Conservation (phyloP, 169 alveolate genomes). For the Pseudocohnilembus persalinus region DNA sequence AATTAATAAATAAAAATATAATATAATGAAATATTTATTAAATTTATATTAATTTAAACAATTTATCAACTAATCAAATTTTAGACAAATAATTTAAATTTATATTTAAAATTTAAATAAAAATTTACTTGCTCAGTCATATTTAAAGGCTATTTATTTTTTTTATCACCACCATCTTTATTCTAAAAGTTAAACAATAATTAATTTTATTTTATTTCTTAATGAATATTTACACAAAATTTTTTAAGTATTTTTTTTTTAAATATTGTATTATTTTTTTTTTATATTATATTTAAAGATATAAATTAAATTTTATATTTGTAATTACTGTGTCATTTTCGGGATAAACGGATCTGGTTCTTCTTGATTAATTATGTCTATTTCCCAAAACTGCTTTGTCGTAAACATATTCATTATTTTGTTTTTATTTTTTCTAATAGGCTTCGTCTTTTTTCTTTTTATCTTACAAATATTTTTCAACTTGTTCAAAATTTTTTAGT, state of each 20-base stretch:
- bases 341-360: slow-evolving; percentile 48
- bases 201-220: too few relatives aligned
- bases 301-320: too few relatives aligned
- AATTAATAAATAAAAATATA: slow-evolving; percentile 7
- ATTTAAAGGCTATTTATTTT: slow-evolving; percentile 10
- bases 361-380: slow-evolving; percentile 16
- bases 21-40: background rate
- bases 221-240: too few relatives aligned
- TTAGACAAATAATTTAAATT: background rate
- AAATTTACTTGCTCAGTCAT: slow-evolving; percentile 13
- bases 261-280: too few relatives aligned
- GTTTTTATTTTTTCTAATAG: slow-evolving; percentile 29
- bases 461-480: slow-evolving; percentile 56
- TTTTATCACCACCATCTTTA: slow-evolving; percentile 28
- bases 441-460: slow-evolving; percentile 50
- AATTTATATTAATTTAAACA: background rate
- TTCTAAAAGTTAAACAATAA: background rate
- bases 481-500: slow-evolving; percentile 57
- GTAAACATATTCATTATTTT: slow-evolving; percentile 28
- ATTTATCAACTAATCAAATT: background rate
- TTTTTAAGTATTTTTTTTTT: too few relatives aligned
- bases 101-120: slow-evolving; percentile 18
- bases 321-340: too few relatives aligned
- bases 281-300: too few relatives aligned
- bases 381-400: slow-evolving; percentile 26